Conservation (phyloP, 2,329 filamentous ascomycete genomes). For the Trichoderma endophyticum region DNA sequence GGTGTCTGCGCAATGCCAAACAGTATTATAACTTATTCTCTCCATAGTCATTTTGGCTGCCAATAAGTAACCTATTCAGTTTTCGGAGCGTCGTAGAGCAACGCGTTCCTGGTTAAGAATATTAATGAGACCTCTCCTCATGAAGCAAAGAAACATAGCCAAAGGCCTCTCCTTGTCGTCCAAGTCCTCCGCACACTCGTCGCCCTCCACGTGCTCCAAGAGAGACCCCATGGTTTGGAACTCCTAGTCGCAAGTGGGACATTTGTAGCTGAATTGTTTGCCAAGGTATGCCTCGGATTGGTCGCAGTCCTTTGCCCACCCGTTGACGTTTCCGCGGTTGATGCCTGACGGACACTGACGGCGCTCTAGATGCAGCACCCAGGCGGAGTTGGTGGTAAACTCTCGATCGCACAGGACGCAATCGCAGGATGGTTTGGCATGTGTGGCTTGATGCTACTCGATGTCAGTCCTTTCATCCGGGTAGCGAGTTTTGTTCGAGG, state of each 20-base stretch:
- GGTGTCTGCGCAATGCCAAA: neutral
- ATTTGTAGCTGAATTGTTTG: conserved; percentile 21
- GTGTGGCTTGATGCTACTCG: conserved; percentile 23
- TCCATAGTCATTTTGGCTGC: neutral
- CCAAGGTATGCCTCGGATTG: conserved; percentile 22
- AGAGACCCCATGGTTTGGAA: conserved; percentile 23
- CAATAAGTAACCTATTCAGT: neutral
- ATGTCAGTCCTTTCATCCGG: neutral
- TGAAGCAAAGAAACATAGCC: neutral
- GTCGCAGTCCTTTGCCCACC: conserved; percentile 16
- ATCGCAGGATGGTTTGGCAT: conserved; percentile 14
- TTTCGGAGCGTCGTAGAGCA: too few species aligned
- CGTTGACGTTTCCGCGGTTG: conserved; percentile 3
- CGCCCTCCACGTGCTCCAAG: conserved; percentile 27
- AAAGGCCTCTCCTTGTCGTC: neutral
- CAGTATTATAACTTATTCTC: neutral
- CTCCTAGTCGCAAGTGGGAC: conserved; percentile 19
- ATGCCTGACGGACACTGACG: conserved; percentile 22
- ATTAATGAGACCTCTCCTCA: neutral
- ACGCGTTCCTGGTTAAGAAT: neutral
- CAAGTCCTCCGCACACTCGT: conserved; percentile 19
- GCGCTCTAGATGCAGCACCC: conserved; percentile 27
- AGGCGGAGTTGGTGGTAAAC: conserved; percentile 24
- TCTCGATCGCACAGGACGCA: conserved; percentile 22
- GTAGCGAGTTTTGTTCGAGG: neutral